Conservation (phyloP, 176 grass and related monocot genomes). For the Elymus sibiricus region DNA sequence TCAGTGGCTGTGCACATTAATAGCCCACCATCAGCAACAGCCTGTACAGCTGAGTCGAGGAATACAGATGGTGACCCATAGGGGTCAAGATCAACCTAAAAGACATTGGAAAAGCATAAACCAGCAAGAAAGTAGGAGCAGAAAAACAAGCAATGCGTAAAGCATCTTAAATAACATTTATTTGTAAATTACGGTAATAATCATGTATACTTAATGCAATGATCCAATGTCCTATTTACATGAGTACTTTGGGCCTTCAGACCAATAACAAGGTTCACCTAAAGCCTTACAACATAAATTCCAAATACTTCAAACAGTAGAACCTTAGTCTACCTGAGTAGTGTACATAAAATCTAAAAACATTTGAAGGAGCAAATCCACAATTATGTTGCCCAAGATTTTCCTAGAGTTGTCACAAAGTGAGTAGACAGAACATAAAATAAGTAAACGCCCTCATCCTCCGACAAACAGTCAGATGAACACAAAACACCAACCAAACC, state of each 20-base stretch:
- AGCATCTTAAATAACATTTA: neutral
- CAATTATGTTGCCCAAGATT: neutral
- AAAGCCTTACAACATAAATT: slow-evolving; percentile 5
- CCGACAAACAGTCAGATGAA: neutral
- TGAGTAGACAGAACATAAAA: neutral
- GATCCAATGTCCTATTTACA: slow-evolving; percentile 18
- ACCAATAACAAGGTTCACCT: neutral
- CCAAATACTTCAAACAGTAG: slow-evolving; percentile 1
- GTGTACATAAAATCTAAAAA: neutral
- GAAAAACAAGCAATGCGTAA: neutral
- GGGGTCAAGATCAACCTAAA: slow-evolving; percentile 93
- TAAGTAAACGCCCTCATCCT: neutral
- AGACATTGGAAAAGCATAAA: neutral
- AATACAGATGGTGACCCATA: slow-evolving; percentile 94
- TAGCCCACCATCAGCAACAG: slow-evolving; percentile 82
- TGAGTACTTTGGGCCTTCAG: neutral
- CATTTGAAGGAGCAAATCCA: neutral
- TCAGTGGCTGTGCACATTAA: slow-evolving; percentile 98
- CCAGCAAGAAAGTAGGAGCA: slow-evolving; percentile 12
- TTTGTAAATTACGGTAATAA: neutral
- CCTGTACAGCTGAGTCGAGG: slow-evolving; percentile 91
- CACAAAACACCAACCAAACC: neutral
- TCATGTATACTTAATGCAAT: neutral
- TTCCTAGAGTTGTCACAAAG: neutral
- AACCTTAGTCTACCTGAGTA: neutral